Percentiles rank a stretch among this genome's conserved stretches.
Evolutionary conservation across 2,329 filamentous ascomycete species (phyloP).

Genomic region (Microcera coccophila): DNA sequence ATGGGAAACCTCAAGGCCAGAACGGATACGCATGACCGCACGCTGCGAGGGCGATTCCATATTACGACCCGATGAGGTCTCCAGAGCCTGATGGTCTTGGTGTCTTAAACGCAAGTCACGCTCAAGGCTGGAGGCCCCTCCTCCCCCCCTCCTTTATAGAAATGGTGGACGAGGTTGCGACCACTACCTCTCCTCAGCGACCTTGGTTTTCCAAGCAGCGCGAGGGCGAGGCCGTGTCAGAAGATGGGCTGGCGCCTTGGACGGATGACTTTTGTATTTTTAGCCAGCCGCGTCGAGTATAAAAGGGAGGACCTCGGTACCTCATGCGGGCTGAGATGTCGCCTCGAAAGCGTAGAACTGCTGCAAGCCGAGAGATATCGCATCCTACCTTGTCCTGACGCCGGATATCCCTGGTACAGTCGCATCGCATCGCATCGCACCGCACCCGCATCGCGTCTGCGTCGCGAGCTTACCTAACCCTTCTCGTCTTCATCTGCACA

Average conservation of each 20-base stretch:
- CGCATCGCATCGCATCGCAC: too few species aligned
- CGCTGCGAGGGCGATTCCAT: constrained; percentile 23
- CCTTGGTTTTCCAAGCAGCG: constrained; percentile 1
- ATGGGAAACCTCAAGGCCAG: constrained; percentile 12
- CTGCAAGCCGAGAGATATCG: too few species aligned
- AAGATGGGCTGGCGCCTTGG: constrained; percentile 20
- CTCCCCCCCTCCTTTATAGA: constrained; percentile 8
- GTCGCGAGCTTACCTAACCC: background rate
- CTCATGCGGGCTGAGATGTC: constrained; percentile 1
- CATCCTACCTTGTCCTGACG: background rate
- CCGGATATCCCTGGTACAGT: too few species aligned
- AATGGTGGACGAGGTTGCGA: constrained; percentile 12
- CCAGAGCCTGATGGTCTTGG: constrained; percentile 26
- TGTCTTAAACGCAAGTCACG: constrained; percentile 39
- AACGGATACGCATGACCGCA: constrained; percentile 19
- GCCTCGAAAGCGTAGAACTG: background rate
- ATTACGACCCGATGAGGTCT: constrained; percentile 27
- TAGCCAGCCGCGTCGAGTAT: constrained; percentile 25
- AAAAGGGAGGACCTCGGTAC: constrained; percentile 22
- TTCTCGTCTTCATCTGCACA: background rate
- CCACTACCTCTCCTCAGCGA: constrained; percentile 12
- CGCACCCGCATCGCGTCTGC: too few species aligned
- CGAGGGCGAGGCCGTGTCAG: constrained; percentile 20
- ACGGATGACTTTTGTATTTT: constrained; percentile 30
- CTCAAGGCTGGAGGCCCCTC: constrained; percentile 27